Base-by-base conservation (phyloP, 805 yeast species). In the Saccharomycopsis oosterbeekiorum region DNA sequence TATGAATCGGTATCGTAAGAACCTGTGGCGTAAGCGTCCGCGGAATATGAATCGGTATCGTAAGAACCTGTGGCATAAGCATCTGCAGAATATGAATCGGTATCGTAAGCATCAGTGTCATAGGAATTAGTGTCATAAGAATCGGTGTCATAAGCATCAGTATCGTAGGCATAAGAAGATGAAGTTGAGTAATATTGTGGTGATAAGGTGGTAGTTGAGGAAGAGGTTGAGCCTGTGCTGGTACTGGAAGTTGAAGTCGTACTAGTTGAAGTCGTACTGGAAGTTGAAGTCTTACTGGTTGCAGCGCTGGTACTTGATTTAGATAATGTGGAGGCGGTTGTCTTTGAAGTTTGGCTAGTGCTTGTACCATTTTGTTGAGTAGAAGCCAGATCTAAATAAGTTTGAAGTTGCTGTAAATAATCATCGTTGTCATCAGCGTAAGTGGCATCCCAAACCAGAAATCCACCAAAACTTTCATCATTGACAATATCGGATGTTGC, bases 361-460 rank as follows among this genome's bases (percentile, higher is more conserved):
- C 36, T 34, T 14, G 29, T 58, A 19, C 61, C 60, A 39, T 68
- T 47, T 70, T 47, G 53, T 2, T 19, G 14, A 24, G 29, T 12
- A 17, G 19, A 24, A 6, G 24, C 21, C 51, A 19, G 51, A 17
- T 19, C 34, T 47, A 47, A 17, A 14, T 47, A 47, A 24, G 9
- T 24, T 24, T 47, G 19, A 24, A 47, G 53, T 26, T 47, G 53
- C 21, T 47, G 12, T 17, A 56, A 43, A 42, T 24, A 67, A 40
- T 70, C 70, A 41, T 62, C 67, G 36, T 62, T 60, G 12, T 50
- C 68, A 66, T 78, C 80, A 43, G 68, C 71, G 71, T 74, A 60
- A 1, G 58, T 26, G 12, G 59, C 62, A 42, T 63, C 64, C 65
- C 65, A 63, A 12, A 61, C 56, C 64, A 61, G 47, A 17, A 61